Evolutionary conservation across 2,329 filamentous ascomycete species (phyloP).

Genomic region (Hirsutella minnesotensis): DNA sequence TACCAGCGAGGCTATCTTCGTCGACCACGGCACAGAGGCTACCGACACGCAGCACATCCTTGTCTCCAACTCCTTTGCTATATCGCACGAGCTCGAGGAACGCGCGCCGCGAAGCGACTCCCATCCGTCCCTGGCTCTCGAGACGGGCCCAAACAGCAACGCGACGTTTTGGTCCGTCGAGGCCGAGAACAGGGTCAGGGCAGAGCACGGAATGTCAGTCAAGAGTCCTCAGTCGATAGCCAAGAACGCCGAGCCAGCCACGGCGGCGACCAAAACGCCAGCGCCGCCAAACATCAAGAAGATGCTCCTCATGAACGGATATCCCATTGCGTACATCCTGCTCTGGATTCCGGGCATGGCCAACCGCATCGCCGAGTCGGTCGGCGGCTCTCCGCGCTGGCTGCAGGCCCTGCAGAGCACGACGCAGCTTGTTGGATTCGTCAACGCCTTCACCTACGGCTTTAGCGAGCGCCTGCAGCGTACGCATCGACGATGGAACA

Average conservation of each 20-base stretch:
- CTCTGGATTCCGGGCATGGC: slow-evolving; percentile 25
- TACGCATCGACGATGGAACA: not conserved
- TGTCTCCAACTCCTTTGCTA: slow-evolving; percentile 2
- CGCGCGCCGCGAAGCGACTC: not conserved
- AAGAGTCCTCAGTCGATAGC: not conserved
- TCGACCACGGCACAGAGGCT: not conserved
- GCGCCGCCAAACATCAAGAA: slow-evolving; percentile 12
- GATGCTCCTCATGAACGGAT: slow-evolving; percentile 24
- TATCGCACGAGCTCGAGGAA: slow-evolving; percentile 1
- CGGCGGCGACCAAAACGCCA: not conserved
- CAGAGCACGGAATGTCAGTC: not conserved
- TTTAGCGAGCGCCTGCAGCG: slow-evolving; percentile 19
- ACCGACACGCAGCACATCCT: slow-evolving; percentile 5
- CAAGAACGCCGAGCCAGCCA: not conserved
- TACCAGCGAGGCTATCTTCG: not conserved
- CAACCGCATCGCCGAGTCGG: slow-evolving; percentile 20
- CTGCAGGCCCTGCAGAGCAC: slow-evolving; percentile 19
- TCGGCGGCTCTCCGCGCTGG: slow-evolving; percentile 9
- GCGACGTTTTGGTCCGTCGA: not conserved
- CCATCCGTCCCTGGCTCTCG: not conserved
- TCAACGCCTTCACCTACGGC: slow-evolving; percentile 25
- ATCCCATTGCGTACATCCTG: slow-evolving; percentile 23
- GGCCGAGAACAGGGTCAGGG: not conserved
- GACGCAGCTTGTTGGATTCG: slow-evolving; percentile 24
- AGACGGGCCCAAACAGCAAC: not conserved